Evolutionary conservation across 306 rosid genomes (phyloP).

Genomic region (Quillaja saponaria): DNA sequence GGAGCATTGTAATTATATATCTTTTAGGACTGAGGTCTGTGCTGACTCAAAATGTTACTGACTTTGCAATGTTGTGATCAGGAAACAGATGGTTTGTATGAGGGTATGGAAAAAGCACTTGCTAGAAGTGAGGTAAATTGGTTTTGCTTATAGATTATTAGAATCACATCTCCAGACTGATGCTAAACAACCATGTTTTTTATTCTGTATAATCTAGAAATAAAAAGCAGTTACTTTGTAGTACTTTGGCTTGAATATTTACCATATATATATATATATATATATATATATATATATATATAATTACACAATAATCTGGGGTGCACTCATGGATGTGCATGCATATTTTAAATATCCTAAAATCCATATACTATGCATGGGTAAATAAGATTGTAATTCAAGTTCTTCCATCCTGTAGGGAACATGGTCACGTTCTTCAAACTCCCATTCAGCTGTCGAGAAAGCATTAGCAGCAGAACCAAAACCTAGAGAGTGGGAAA

Average conservation of each 20-base stretch:
- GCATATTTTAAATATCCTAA: no score
- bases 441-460: slow-evolving; percentile 60
- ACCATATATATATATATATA: no score
- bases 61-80: slow-evolving; percentile 93
- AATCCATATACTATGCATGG: no score
- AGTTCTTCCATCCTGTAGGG: slow-evolving; percentile 54
- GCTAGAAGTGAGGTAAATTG: slow-evolving; percentile 84
- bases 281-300: no score
- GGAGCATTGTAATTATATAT: slow-evolving; percentile 57
- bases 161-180: no score
- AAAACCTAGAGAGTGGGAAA: slow-evolving; percentile 85
- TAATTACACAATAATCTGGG: no score
- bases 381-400: not conserved
- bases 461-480: slow-evolving; percentile 52
- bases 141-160: not conserved
- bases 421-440: slow-evolving; percentile 84
- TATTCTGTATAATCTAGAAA: no score
- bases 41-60: slow-evolving; percentile 73
- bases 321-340: no score
- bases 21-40: slow-evolving; percentile 64
- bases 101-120: slow-evolving; percentile 86
- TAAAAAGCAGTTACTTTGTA: no score
- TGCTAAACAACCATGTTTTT: no score
- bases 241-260: no score
- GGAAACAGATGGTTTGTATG: slow-evolving; percentile 86